Percentiles rank a stretch among this genome's conserved stretches.
phyloP scores from a whole-genome alignment of 345 rosid species.

The Xanthoceras sorbifolium region DNA sequence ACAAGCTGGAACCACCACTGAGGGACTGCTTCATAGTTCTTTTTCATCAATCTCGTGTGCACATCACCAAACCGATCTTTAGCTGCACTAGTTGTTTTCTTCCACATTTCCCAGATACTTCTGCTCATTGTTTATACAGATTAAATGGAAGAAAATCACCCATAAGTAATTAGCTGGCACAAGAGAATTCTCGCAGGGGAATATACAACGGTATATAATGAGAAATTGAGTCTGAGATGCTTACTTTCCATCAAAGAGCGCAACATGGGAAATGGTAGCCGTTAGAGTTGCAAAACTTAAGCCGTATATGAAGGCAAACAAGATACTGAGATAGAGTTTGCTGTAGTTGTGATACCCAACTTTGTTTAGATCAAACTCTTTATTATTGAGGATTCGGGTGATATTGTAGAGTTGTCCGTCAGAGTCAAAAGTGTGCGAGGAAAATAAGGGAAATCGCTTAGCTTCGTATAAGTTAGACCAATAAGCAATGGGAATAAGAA shows the following conservation, averaged over 20 bases:
- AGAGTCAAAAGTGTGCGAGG: constrained; percentile 48
- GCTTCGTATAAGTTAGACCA: constrained; percentile 53
- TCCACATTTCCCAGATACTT: constrained; percentile 39
- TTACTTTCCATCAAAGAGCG: constrained; percentile 60
- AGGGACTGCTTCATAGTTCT: constrained; percentile 47
- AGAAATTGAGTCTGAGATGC: constrained; percentile 10
- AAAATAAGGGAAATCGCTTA: constrained; percentile 53
- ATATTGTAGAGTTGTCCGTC: constrained; percentile 53
- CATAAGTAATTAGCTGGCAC: background rate
- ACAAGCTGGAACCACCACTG: constrained; percentile 52
- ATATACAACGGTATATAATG: background rate
- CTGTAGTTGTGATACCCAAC: constrained; percentile 50
- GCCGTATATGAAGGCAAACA: constrained; percentile 69
- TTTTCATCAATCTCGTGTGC: constrained; percentile 72
- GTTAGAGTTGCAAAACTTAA: constrained; percentile 53
- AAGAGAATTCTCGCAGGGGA: too few relatives aligned
- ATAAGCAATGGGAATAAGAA: constrained; percentile 56
- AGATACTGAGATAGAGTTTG: constrained; percentile 61
- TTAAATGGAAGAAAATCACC: background rate
- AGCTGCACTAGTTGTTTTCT: constrained; percentile 29
- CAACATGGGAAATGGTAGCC: constrained; percentile 65
- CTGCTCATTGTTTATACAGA: constrained; percentile 18
- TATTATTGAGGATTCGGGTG: constrained; percentile 45
- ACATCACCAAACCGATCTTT: constrained; percentile 47
- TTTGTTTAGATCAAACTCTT: constrained; percentile 44